These are phyloP conservation scores for Cyclocybe cylindracea DNA, from an alignment of 768 basidiomycete genomes.

Conservation along the genomic window DNA sequence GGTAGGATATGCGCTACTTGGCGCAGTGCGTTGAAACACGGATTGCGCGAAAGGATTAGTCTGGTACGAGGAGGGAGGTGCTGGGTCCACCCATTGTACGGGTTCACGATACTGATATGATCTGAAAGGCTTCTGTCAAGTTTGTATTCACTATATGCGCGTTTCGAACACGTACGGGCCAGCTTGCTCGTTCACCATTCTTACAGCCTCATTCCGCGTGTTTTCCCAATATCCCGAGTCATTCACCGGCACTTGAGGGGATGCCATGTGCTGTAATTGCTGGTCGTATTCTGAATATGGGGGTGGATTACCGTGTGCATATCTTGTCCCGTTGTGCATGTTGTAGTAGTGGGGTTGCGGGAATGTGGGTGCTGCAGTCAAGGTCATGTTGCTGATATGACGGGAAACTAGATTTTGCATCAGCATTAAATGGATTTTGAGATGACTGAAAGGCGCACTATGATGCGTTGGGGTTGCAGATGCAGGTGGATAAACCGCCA, in stretches of 20 bases:
- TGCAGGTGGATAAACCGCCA: constrained; percentile 71
- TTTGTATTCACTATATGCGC: constrained; percentile 21
- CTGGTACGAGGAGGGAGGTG: constrained; percentile 51
- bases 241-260: constrained; percentile 42
- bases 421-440: not conserved
- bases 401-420: constrained; percentile 51
- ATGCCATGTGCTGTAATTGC: constrained; percentile 56
- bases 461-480: constrained; percentile 79
- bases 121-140: constrained; percentile 24
- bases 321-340: constrained; percentile 22
- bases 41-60: constrained; percentile 63
- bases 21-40: constrained; percentile 60
- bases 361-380: constrained; percentile 61
- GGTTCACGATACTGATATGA: constrained; percentile 44
- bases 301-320: constrained; percentile 43
- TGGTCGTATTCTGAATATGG: constrained; percentile 71
- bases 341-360: constrained; percentile 57
- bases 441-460: constrained; percentile 40
- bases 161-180: constrained; percentile 41
- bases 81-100: constrained; percentile 43
- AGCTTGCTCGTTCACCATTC: constrained; percentile 57
- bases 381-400: constrained; percentile 62
- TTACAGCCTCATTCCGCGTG: constrained; percentile 59
- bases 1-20: constrained; percentile 70
- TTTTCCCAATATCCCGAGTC: constrained; percentile 66